Percentiles rank a stretch among this genome's conserved stretches.
These are phyloP conservation scores for Dactylorhiza incarnata DNA, from an alignment of 106 monocot species.

Conservation along the genomic window DNA sequence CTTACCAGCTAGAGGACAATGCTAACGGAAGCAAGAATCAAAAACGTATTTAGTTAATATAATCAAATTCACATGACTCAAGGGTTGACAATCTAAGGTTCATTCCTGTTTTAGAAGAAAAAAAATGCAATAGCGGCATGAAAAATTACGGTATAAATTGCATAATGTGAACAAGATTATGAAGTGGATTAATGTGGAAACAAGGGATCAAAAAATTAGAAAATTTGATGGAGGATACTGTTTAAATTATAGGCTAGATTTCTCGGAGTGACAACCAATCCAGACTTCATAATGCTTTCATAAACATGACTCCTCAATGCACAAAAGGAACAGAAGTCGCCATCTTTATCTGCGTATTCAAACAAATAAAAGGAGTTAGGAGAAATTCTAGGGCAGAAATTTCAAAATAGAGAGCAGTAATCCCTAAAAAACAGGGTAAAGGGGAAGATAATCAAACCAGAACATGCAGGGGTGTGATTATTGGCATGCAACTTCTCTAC, in stretches of 20 bases:
- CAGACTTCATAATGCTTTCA: slow-evolving; percentile 21
- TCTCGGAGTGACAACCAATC: slow-evolving; percentile 20
- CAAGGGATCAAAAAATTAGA: not conserved
- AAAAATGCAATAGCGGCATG: not conserved
- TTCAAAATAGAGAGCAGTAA: not conserved
- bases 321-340: slow-evolving; percentile 61
- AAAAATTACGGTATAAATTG: not conserved
- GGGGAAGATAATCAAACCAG: slow-evolving; percentile 10
- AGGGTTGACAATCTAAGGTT: not conserved
- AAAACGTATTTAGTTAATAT: not conserved
- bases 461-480: slow-evolving; percentile 19
- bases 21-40: not conserved
- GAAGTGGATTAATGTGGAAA: not conserved
- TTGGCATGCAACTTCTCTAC: slow-evolving; percentile 27
- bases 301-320: slow-evolving; percentile 34
- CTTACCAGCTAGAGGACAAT: not conserved
- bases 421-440: not conserved
- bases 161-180: not conserved
- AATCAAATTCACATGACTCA: not conserved
- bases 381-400: not conserved
- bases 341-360: slow-evolving; percentile 24
- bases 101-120: not conserved
- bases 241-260: slow-evolving; percentile 43
- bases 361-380: not conserved
- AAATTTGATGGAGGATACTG: slow-evolving; percentile 62